Evolutionary conservation across 2,329 filamentous ascomycete species (phyloP).

Genomic region (Corinectria fuckeliana): DNA sequence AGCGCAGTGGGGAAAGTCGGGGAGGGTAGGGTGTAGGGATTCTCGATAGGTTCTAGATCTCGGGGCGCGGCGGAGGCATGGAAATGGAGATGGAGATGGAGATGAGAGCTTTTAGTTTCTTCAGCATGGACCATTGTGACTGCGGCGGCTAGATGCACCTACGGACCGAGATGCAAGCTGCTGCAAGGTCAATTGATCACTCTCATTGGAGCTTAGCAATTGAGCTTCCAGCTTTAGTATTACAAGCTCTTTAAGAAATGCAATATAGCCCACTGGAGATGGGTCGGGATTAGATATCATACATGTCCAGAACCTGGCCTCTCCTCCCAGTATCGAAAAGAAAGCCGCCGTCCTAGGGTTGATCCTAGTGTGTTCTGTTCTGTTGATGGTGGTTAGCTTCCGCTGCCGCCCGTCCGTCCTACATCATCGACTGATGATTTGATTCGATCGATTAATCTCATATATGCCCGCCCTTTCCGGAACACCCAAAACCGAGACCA

Average conservation of each 20-base stretch:
- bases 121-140: not conserved
- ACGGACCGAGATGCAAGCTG: not conserved
- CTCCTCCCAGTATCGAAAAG: not conserved
- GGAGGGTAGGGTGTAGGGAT: conserved; percentile 1
- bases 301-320: conserved; percentile 27
- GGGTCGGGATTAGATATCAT: conserved; percentile 35
- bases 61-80: not conserved
- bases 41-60: not conserved
- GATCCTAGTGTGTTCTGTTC: too few relatives aligned
- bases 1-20: not conserved
- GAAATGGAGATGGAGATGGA: not conserved
- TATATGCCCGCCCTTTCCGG: conserved; percentile 4
- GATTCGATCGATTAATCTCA: conserved; percentile 7
- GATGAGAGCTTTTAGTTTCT: not conserved
- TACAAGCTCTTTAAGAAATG: conserved; percentile 13
- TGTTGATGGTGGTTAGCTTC: not conserved
- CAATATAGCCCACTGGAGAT: conserved; percentile 16
- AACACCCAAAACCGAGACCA: conserved; percentile 21
- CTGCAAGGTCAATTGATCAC: conserved; percentile 7
- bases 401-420: not conserved
- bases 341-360: not conserved
- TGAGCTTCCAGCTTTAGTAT: not conserved
- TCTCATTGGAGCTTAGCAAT: conserved; percentile 8
- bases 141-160: not conserved
- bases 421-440: not conserved